Percentiles rank a stretch among this genome's conserved stretches.
Evolutionary conservation across 805 yeast species (phyloP).

Genomic region (Saccharomycopsis synnaedendra): DNA sequence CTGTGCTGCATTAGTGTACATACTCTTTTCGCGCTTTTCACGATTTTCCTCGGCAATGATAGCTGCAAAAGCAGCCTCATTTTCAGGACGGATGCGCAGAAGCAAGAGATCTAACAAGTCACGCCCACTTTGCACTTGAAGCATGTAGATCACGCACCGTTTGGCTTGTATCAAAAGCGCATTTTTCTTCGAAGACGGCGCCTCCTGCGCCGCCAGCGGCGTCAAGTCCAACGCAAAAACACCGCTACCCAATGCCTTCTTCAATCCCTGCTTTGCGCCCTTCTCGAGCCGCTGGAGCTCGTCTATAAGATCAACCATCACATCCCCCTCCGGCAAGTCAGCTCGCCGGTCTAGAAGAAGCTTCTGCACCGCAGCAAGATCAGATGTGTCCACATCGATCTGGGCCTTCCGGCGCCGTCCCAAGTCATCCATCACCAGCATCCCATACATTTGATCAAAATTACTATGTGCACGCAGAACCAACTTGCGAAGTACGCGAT

Average conservation of each 20-base stretch:
- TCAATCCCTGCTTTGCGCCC: constrained; percentile 1
- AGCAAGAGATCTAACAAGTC: constrained; percentile 58
- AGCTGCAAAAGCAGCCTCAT: constrained; percentile 53
- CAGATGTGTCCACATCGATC: constrained; percentile 28
- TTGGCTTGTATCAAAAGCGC: constrained; percentile 66
- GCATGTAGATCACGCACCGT: constrained; percentile 64
- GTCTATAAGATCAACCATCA: background rate
- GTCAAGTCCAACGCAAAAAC: constrained; percentile 31
- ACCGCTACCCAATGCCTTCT: constrained; percentile 21
- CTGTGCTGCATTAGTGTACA: constrained; percentile 30
- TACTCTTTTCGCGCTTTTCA: constrained; percentile 25
- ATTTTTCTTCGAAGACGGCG: constrained; percentile 35
- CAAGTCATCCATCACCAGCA: constrained; percentile 62
- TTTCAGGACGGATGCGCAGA: constrained; percentile 52
- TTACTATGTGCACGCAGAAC: constrained; percentile 37
- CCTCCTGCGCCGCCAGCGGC: constrained; percentile 25
- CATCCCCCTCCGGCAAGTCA: constrained; percentile 10
- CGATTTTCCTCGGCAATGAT: constrained; percentile 39
- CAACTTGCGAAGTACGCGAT: constrained; percentile 33
- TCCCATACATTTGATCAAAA: constrained; percentile 47
- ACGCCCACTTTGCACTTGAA: constrained; percentile 66
- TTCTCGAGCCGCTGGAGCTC: constrained; percentile 2
- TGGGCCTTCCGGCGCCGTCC: constrained; percentile 34
- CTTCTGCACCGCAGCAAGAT: constrained; percentile 30
- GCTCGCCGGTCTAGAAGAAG: constrained; percentile 22